Conservation (phyloP, 1,284 basidiomycete genomes). For the Erythrobasidium hasegawianum region DNA sequence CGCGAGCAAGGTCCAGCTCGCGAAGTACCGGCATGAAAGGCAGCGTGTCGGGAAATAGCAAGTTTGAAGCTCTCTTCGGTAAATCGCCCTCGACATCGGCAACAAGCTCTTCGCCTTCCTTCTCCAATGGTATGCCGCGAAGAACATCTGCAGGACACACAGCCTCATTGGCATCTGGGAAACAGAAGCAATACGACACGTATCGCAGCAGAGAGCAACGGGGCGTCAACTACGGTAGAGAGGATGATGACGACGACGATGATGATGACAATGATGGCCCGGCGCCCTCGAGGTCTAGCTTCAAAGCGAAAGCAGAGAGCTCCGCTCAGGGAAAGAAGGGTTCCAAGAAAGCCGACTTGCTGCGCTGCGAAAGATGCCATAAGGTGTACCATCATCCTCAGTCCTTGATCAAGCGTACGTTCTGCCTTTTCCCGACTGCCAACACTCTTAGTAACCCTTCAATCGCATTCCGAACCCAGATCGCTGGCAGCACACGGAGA, state of each 20-base stretch:
- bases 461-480: constrained; percentile 3
- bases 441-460: background rate
- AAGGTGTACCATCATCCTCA: constrained; percentile 35
- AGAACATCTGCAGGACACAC: background rate
- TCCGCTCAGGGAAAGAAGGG: background rate
- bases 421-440: background rate
- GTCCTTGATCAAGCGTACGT: constrained; percentile 22
- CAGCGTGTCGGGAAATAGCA: background rate
- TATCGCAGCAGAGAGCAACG: no score
- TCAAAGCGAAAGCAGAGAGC: no score
- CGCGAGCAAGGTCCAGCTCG: no score
- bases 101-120: background rate
- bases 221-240: no score
- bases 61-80: constrained; percentile 2
- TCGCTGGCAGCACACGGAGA: constrained; percentile 47
- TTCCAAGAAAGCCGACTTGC: constrained; percentile 12
- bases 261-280: no score
- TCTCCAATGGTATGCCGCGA: background rate
- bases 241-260: no score
- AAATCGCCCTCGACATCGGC: background rate
- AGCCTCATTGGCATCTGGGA: background rate
- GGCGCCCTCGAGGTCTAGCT: no score
- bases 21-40: background rate
- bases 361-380: constrained; percentile 32
- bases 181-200: no score